These are phyloP conservation scores for Allantophomopsis lycopodina DNA, from an alignment of 2,329 filamentous ascomycete species.

Conservation along the genomic window DNA sequence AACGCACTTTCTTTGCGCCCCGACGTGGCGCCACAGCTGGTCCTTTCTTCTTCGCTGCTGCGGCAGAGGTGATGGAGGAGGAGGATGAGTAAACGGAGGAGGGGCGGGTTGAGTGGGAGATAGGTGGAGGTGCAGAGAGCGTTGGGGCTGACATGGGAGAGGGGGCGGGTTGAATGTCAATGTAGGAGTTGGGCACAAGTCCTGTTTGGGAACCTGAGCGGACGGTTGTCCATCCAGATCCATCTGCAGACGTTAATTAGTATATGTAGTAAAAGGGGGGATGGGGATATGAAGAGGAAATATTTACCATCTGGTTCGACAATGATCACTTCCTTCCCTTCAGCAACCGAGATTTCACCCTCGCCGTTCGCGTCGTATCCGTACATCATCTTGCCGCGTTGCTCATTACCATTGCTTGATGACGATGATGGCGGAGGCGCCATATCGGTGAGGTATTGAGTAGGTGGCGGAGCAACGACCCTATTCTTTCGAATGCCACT, in stretches of 20 bases:
- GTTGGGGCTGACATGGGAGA: too few relatives aligned
- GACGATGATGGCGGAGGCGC: slow-evolving; percentile 4
- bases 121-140: slow-evolving; percentile 21
- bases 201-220: slow-evolving; percentile 64
- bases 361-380: slow-evolving; percentile 67
- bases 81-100: slow-evolving; percentile 70
- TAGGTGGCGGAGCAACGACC: slow-evolving; percentile 76
- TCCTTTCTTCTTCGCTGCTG: slow-evolving; percentile 20
- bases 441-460: slow-evolving; percentile 58
- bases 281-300: not conserved
- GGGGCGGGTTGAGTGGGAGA: slow-evolving; percentile 34
- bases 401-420: slow-evolving; percentile 29
- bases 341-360: slow-evolving; percentile 68
- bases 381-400: slow-evolving; percentile 82
- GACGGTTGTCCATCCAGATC: slow-evolving; percentile 83
- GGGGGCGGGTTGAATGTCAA: slow-evolving; percentile 47
- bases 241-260: slow-evolving; percentile 43
- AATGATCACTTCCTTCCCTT: slow-evolving; percentile 65
- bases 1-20: slow-evolving; percentile 85
- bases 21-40: slow-evolving; percentile 73
- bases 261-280: slow-evolving; percentile 1
- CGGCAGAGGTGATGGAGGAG: slow-evolving; percentile 48
- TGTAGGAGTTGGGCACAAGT: slow-evolving; percentile 75
- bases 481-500: slow-evolving; percentile 41
- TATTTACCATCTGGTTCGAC: slow-evolving; percentile 77